A percentile compares a stretch with the other conserved stretches of the same genome.
phyloP scores from a whole-genome alignment of 176 grass and related monocot genomes.

The Guadua angustifolia region DNA sequence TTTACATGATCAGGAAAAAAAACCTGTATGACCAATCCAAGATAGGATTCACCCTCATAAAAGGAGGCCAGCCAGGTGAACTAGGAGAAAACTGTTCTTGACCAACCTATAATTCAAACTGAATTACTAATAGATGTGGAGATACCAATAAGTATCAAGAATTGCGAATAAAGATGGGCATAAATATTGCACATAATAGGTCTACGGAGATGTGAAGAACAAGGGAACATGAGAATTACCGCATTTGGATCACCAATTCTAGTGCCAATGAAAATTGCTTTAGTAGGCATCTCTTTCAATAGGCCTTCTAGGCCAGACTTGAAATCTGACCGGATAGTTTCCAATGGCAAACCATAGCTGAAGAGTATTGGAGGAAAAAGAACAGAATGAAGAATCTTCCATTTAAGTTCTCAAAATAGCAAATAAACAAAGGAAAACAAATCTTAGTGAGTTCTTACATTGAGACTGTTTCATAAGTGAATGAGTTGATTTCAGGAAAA shows the following conservation, averaged over 20 bases:
- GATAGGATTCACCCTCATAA: conserved; percentile 99
- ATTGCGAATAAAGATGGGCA: conserved; percentile 17
- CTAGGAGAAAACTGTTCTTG: conserved; percentile 99
- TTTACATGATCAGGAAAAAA: conserved; percentile 48
- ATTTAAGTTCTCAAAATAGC: conserved; percentile 39
- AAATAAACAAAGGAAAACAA: conserved; percentile 36
- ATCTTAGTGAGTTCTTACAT: conserved; percentile 55
- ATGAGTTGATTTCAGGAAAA: conserved; percentile 93
- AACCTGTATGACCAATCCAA: conserved; percentile 99
- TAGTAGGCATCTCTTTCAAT: conserved; percentile 77
- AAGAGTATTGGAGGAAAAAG: conserved; percentile 29
- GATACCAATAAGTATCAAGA: conserved; percentile 1
- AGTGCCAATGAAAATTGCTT: conserved; percentile 99
- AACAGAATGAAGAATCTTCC: conserved; percentile 18
- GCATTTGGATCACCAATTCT: conserved; percentile 99
- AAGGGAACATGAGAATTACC: conserved; percentile 52
- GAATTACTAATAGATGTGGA: conserved; percentile 22
- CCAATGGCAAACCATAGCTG: conserved; percentile 91
- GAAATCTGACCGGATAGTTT: conserved; percentile 90
- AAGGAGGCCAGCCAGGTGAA: conserved; percentile 98
- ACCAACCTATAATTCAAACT: conserved; percentile 78
- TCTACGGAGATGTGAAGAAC: conserved; percentile 25
- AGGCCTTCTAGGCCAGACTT: conserved; percentile 91
- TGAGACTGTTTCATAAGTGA: conserved; percentile 89
- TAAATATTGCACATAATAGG: conserved; percentile 37